A percentile compares a stretch with the other conserved stretches of the same genome.
Conservation (phyloP, 2,329 filamentous ascomycete species). For the Cyanodermella asteris region DNA sequence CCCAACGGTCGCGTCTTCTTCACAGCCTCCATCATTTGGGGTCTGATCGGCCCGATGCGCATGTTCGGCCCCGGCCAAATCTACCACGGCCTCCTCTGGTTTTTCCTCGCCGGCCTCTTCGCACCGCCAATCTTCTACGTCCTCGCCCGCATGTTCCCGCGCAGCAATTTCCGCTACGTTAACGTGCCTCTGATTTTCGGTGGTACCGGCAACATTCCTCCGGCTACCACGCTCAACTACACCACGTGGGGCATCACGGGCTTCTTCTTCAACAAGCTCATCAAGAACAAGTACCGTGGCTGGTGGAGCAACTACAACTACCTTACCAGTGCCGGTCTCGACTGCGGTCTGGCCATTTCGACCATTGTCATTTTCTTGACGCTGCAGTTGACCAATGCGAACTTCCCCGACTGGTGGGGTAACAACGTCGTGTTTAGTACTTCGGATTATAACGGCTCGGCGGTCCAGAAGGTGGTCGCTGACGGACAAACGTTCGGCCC, state of each 20-base stretch:
- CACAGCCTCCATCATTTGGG: slow-evolving; percentile 51
- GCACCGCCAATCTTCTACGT: slow-evolving; percentile 40
- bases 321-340: slow-evolving; percentile 47
- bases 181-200: slow-evolving; percentile 48
- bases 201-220: slow-evolving; percentile 40
- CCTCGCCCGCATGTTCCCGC: slow-evolving; percentile 39
- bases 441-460: slow-evolving; percentile 37
- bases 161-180: slow-evolving; percentile 40
- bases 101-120: slow-evolving; percentile 45
- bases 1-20: slow-evolving; percentile 40
- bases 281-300: slow-evolving; percentile 41
- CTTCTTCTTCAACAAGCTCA: slow-evolving; percentile 44
- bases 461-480: slow-evolving; percentile 31
- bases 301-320: slow-evolving; percentile 71
- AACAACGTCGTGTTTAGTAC: slow-evolving; percentile 37
- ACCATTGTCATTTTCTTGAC: slow-evolving; percentile 51
- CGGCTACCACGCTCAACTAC: slow-evolving; percentile 49
- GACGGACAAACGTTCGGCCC: slow-evolving; percentile 42
- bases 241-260: slow-evolving; percentile 49
- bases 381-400: slow-evolving; percentile 35
- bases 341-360: slow-evolving; percentile 42
- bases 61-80: slow-evolving; percentile 44
- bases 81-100: slow-evolving; percentile 44
- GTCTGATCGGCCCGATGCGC: slow-evolving; percentile 46
- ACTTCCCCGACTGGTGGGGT: slow-evolving; percentile 45